Evolutionary conservation across 2,329 filamentous ascomycete species (phyloP), one percentile per base, ranked within the genome.

Genomic region (Phialophora chinensis): DNA sequence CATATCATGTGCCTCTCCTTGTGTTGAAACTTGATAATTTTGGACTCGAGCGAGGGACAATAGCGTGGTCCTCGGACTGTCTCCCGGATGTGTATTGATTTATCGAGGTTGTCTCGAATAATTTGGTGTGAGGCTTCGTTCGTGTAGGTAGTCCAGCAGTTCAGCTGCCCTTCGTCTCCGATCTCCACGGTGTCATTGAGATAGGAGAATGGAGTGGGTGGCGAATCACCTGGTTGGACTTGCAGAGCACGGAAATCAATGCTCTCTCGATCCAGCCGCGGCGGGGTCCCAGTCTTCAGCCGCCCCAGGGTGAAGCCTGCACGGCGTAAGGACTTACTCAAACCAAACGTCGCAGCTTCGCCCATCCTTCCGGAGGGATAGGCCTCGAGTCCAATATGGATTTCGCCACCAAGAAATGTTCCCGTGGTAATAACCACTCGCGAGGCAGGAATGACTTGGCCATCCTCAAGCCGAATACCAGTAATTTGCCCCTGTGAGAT

Each of bases 341-440:
- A 81, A 0, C 94, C 94, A 74, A 92, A 92, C 0, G 95, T 97
- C 0, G 95, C 93, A 25, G 91, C 91, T 80, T 99, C 95, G 11
- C 94, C 95, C 83, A 99, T 93, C 8, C 95, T 88, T 1, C 95
- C 95, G 0, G 95, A 91, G 0, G 95, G 93, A 75, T 88, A 97
- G 2, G 85, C 86, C 61, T 96, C 86, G 7, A 98, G 81, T 0
- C 93, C 95, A 68, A 99, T 96, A 74, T 99, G 95, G 69, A 99
- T 99, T 78, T 99, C 95, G 20, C 93, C 95, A 11, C 94, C 91
- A 4, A 99, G 80, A 75, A 99, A 99, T 0, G 95, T 99, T 0
- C 95, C 95, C 0, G 95, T 99, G 0, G 95, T 98, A 72, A 99
- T 97, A 27, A 99, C 87, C 42, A 98, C 93, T 68, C 90, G 89